Evolutionary conservation across 2,329 filamentous ascomycete genomes (phyloP), one percentile per base, ranked within the genome.

Genomic region (Colletotrichum camelliae): DNA sequence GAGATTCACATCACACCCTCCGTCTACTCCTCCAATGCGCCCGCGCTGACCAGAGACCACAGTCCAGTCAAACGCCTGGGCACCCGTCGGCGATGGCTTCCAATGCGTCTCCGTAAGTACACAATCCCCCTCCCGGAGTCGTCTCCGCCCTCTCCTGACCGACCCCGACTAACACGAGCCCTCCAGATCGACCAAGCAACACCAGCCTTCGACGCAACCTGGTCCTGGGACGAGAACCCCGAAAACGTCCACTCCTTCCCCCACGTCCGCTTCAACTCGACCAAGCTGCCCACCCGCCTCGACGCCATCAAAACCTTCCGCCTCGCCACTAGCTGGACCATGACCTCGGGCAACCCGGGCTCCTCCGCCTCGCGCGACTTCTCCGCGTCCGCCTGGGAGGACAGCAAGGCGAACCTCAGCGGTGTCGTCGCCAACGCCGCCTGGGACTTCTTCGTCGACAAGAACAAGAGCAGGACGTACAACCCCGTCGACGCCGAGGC

Each of bases 1-100:
- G 9, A 58, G 15, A 58, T 69, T 78, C 10, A 78, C 58, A 16
- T 24, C 7, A 21, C 43, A 52, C 1, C n/a, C n/a, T 2, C 10
- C n/a, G n/a, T 21, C 10, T 1, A 0, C 43, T 52, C 3, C 1
- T 52, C n/a, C 10, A 52, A 52, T 52, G 43, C 43, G 43, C 43
- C 43, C 43, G 10, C n/a, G 18, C 43, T 52, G 43, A 52, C n/a
- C 0, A 48, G n/a, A 21, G 18, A 7, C 35, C 48, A 7, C 70
- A 83, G 81, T 80, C 67, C 79, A 80, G 67, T 78, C 82, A 16
- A 82, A 83, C 43, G 82, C 82, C 60, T 83, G 82, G 82, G 81
- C 82, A 70, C 75, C 81, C 9, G 77, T 76, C 37, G 74, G 74
- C 18, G 71, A 81, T 57, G 75, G 82, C 35, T 83, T 82, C 66